Percentiles rank a stretch among this genome's conserved stretches.
These are phyloP conservation scores for Tolypocladium ovalisporum DNA, from an alignment of 2,329 filamentous ascomycete species.

Conservation along the genomic window DNA sequence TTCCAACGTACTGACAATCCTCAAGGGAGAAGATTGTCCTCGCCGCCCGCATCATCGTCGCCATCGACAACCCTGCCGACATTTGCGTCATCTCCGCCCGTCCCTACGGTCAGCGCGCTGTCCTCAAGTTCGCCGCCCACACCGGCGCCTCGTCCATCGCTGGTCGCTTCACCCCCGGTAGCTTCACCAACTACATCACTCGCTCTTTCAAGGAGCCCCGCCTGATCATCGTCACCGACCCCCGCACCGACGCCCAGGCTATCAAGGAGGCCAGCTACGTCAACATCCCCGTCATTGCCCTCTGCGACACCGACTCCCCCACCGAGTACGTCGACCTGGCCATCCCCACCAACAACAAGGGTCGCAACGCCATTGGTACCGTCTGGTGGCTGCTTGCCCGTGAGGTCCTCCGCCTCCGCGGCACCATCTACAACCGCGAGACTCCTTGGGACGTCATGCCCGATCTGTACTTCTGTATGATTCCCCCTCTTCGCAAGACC, in stretches of 20 bases:
- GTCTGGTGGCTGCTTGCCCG: slow-evolving; percentile 99
- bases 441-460: slow-evolving; percentile 98
- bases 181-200: slow-evolving; percentile 99
- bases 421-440: slow-evolving; percentile 92
- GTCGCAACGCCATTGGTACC: slow-evolving; percentile 95
- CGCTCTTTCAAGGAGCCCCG: slow-evolving; percentile 99
- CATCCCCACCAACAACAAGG: slow-evolving; percentile 99
- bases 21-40: slow-evolving; percentile 98
- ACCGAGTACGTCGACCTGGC: slow-evolving; percentile 99
- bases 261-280: slow-evolving; percentile 99
- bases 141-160: slow-evolving; percentile 96
- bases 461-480: slow-evolving; percentile 95
- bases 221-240: slow-evolving; percentile 98
- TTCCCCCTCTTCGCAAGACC: not conserved
- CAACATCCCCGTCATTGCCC: slow-evolving; percentile 99
- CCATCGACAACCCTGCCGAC: slow-evolving; percentile 98
- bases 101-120: slow-evolving; percentile 98
- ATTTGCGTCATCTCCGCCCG: slow-evolving; percentile 99
- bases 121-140: slow-evolving; percentile 99
- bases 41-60: slow-evolving; percentile 95
- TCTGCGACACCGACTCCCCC: slow-evolving; percentile 98
- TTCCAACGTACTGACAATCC: slow-evolving; percentile 3
- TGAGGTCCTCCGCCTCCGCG: slow-evolving; percentile 97
- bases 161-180: slow-evolving; percentile 99
- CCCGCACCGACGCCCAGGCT: slow-evolving; percentile 98